Evolutionary conservation across 2,329 filamentous ascomycete species (phyloP), one percentile per base, ranked within the genome.

Genomic region (Myotisia sp.): DNA sequence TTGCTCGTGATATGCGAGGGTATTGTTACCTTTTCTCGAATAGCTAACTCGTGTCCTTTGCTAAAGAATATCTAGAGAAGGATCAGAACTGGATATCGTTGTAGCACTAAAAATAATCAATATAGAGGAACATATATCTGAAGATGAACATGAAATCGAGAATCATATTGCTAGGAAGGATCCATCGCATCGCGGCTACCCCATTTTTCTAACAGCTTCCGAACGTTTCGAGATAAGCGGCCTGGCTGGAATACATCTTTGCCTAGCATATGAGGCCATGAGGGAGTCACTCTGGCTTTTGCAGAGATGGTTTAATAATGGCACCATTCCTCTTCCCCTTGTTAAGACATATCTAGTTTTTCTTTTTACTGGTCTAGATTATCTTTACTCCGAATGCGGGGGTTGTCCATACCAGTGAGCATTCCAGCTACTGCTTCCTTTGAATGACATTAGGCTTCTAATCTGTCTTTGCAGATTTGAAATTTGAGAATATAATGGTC

Each of bases 341-440:
- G 40, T 52, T n/a, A 54, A 51, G 34, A 39, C 42, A 17, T 40
- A 50, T 28, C 12, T 58, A 7, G 47, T 43, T 6, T 42, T 52
- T 18, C 44, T 60, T n/a, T 48, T 62, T 5, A 37, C 47, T 30
- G 52, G 52, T 5, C 50, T 61, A 1, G 52, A 59, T 23, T 60
- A 57, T 37, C 47, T 62, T 9, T 57, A 62, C 42, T 44, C 50
- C 2, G 46, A 55, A 37, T 58, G 55, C 33, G 46, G 44, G n/a
- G 21, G 37, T 60, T 14, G 52, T 61, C 6, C 58, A 62, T 39
- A 59, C 57, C 8, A 54, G 54, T 54, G 37, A 27, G 40, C 37
- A 5, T 9, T 20, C 21, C 18, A 12, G 22, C 19, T 9, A 20
- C 9, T 9, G 18, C 12, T n/a, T 21, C 29, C 10, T 4, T 8